Percentiles rank a stretch among this genome's conserved stretches.
phyloP scores from a whole-genome alignment of 768 basidiomycete genomes.

The Trametes gibbosa region DNA sequence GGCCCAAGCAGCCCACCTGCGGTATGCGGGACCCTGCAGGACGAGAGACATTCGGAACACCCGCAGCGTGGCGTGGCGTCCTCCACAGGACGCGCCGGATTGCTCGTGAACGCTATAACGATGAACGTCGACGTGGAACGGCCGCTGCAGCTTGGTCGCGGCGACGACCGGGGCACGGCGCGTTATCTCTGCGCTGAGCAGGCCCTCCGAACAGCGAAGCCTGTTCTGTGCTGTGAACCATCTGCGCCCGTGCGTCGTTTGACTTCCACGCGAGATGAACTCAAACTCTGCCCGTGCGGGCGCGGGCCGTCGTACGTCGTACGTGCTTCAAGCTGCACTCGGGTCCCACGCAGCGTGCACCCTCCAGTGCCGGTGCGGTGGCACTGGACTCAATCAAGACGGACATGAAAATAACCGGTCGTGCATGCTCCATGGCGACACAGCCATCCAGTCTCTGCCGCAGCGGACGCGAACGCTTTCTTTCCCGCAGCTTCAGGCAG shows the following conservation, averaged over 20 bases:
- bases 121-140: too few species aligned
- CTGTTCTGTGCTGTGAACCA: background rate
- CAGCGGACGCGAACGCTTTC: background rate
- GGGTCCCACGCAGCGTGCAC: too few species aligned
- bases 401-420: background rate
- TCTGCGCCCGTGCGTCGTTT: background rate
- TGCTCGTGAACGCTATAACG: too few species aligned
- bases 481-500: too few species aligned
- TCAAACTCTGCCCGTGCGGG: background rate
- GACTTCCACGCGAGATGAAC: background rate
- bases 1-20: background rate
- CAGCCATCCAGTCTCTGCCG: background rate
- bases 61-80: too few species aligned
- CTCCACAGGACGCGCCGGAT: too few species aligned
- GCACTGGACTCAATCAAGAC: background rate
- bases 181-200: background rate
- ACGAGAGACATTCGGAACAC: too few species aligned
- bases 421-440: background rate
- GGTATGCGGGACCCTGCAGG: background rate
- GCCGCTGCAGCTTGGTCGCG: too few species aligned
- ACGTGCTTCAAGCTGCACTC: too few species aligned
- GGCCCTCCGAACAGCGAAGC: too few species aligned
- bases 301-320: background rate
- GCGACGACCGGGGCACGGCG: background rate
- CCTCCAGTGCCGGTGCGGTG: too few species aligned